Evolutionary conservation across 345 rosid species (phyloP), one percentile per base, ranked within the genome.

Genomic region (Syzygium grande): DNA sequence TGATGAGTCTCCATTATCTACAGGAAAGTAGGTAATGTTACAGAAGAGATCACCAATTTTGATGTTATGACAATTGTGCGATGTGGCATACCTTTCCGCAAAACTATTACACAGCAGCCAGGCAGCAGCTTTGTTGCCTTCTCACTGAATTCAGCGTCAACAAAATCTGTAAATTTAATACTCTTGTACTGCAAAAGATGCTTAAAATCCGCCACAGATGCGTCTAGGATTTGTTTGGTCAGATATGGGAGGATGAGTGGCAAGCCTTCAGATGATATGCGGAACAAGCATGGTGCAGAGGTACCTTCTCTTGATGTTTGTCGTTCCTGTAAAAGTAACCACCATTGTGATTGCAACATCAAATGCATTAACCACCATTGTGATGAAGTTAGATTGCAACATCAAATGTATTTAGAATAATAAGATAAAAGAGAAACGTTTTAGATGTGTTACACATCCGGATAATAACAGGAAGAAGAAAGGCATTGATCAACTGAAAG

Each of bases 231-330:
- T 90, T 98, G 99, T 87, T 94, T 96, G 65, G 97, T 97, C 85
- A 98, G 89, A 91, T 92, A 94, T 9, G 99, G 98, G 88, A 98
- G 99, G 92, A 96, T 93, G 88, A 95, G 92, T 0, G 97, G 97
- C 90, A 98, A 91, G 52, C 99, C 98, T 87, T 98, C 99, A 41
- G 99, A 98, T 9, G 99, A 96, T 94, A 98, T 96, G 73, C 99
- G 94, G 88, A 96, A 98, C 83, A 92, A 65, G 92, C 99, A 98
- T 85, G 96, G 94, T 17, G 93, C 93, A 52, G 93, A 78, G 86
- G 92, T 91, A 73, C 97, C 99, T 91, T 94, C 99, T 88, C 92
- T 94, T 51, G 99, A 92, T n/a, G 99, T 89, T 91, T 98, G 99
- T 46, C 97, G 93, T 92, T 96, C 99, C 98, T 98, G 86, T 30